Percentiles rank a stretch among this genome's conserved stretches.
Conservation (phyloP, 1,139 yeast genomes). For the Scheffersomyces stambukii region DNA sequence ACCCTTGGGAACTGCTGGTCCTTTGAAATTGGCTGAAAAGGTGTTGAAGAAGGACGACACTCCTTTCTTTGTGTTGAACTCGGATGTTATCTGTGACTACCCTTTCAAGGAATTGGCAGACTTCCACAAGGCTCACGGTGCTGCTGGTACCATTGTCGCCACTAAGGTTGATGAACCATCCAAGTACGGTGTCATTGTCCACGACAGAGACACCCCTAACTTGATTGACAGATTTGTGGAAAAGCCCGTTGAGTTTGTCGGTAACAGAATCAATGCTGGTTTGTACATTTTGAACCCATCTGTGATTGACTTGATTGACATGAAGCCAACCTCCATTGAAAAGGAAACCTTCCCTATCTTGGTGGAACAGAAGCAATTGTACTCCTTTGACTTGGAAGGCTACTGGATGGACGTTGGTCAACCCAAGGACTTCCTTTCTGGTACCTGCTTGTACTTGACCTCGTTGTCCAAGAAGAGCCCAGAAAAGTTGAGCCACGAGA, state of each 20-base stretch:
- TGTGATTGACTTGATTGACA: slow-evolving; percentile 92
- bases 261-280: slow-evolving; percentile 98
- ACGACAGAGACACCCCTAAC: slow-evolving; percentile 87
- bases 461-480: slow-evolving; percentile 81
- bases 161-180: slow-evolving; percentile 99
- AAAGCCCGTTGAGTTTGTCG: slow-evolving; percentile 98
- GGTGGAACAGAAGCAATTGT: slow-evolving; percentile 83
- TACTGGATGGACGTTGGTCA: slow-evolving; percentile 99
- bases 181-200: slow-evolving; percentile 98
- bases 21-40: slow-evolving; percentile 93
- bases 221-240: slow-evolving; percentile 98
- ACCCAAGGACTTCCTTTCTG: slow-evolving; percentile 98
- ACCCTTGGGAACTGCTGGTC: slow-evolving; percentile 99
- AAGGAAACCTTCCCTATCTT: slow-evolving; percentile 98
- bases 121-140: slow-evolving; percentile 95
- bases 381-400: slow-evolving; percentile 96
- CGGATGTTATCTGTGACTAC: slow-evolving; percentile 98
- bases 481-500: slow-evolving; percentile 60
- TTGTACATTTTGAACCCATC: slow-evolving; percentile 94
- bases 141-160: slow-evolving; percentile 97
- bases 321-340: slow-evolving; percentile 98
- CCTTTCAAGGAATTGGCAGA: slow-evolving; percentile 90
- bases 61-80: slow-evolving; percentile 96
- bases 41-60: slow-evolving; percentile 90
- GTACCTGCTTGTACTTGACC: slow-evolving; percentile 88